Evolutionary conservation across 805 yeast genomes (phyloP).

Genomic region (Yamadazyma olivae): DNA sequence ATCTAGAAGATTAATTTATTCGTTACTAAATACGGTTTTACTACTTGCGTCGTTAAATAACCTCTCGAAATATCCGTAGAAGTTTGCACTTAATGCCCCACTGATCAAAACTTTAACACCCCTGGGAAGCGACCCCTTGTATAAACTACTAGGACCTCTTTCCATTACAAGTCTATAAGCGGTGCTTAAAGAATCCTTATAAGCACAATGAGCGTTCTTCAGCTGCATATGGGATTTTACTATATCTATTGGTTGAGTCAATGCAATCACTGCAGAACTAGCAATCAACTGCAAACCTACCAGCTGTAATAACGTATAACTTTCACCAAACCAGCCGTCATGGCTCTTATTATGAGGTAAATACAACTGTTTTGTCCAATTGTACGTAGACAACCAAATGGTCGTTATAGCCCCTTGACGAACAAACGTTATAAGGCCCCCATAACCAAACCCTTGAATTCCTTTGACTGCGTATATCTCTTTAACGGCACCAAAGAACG

Average conservation of each 20-base stretch:
- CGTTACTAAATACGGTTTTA: slow-evolving; percentile 28
- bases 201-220: slow-evolving; percentile 55
- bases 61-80: slow-evolving; percentile 34
- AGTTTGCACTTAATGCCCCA: slow-evolving; percentile 40
- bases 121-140: slow-evolving; percentile 37
- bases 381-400: slow-evolving; percentile 82
- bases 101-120: slow-evolving; percentile 37
- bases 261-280: slow-evolving; percentile 67
- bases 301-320: slow-evolving; percentile 35
- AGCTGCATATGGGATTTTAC: slow-evolving; percentile 85
- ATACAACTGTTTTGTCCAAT: slow-evolving; percentile 67
- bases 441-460: slow-evolving; percentile 73
- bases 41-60: slow-evolving; percentile 27
- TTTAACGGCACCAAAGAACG: slow-evolving; percentile 49
- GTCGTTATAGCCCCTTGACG: slow-evolving; percentile 79
- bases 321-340: slow-evolving; percentile 44
- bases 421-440: slow-evolving; percentile 74
- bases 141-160: slow-evolving; percentile 31
- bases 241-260: slow-evolving; percentile 88
- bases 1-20: slow-evolving; percentile 23
- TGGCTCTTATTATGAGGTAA: slow-evolving; percentile 46
- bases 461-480: slow-evolving; percentile 78
- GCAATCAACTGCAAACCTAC: slow-evolving; percentile 58
- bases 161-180: slow-evolving; percentile 30
- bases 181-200: slow-evolving; percentile 57